Conservation (phyloP, 2,329 filamentous ascomycete species). For the Apiospora pterosperma region DNA sequence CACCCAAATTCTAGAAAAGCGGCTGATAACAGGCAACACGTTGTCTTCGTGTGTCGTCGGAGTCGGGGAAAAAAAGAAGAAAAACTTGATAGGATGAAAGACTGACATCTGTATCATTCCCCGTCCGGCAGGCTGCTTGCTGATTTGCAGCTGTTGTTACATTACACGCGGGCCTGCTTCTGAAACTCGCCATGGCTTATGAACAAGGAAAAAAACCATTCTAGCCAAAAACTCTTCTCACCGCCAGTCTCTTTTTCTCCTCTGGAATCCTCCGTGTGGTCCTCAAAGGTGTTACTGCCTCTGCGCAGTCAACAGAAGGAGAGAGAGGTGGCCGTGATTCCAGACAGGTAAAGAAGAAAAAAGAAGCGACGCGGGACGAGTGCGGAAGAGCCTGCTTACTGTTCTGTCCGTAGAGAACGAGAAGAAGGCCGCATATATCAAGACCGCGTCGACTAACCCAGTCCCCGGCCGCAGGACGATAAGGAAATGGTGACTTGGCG, state of each 20-base stretch:
- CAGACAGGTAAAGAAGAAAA: neutral
- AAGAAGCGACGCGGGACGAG: neutral
- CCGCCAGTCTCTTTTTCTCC: neutral
- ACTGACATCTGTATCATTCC: neutral
- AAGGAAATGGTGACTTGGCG: neutral
- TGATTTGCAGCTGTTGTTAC: neutral
- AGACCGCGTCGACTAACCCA: neutral
- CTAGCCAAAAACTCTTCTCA: neutral
- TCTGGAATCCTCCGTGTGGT: neutral
- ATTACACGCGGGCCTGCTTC: neutral
- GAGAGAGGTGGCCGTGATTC: neutral
- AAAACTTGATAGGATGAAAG: conserved; percentile 3
- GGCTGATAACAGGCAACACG: conserved; percentile 3
- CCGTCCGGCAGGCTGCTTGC: neutral
- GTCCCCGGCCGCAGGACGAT: neutral
- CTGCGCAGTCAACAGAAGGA: neutral
- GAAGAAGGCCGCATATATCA: conserved; percentile 3
- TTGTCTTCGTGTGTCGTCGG: conserved; percentile 4
- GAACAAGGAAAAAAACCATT: neutral
- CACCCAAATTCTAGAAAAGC: conserved; percentile 3
- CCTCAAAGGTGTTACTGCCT: neutral
- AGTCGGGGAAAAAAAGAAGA: neutral
- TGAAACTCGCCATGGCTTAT: neutral
- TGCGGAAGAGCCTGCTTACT: neutral
- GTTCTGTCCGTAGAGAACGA: neutral